Conservation (phyloP, 495 filamentous ascomycete genomes). For the Astrocystis sublimbata region DNA sequence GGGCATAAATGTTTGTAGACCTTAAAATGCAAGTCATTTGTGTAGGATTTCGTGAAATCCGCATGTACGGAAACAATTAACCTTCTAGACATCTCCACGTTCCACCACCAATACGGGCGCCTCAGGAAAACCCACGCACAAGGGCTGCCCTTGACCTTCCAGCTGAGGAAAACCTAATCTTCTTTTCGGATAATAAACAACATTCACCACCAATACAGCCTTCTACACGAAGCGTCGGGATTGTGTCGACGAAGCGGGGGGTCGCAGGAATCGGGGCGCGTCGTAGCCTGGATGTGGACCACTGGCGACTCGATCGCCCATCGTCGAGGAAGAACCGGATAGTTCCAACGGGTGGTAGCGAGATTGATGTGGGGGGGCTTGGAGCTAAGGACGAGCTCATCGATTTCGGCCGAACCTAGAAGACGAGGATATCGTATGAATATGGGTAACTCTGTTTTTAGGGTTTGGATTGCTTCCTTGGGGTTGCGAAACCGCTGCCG, state of each 20-base stretch:
- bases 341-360: slow-evolving; percentile 28
- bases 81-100: slow-evolving; percentile 36
- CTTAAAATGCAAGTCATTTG: slow-evolving; percentile 11
- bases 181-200: slow-evolving; percentile 38
- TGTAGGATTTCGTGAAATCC: slow-evolving; percentile 28
- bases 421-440: slow-evolving; percentile 83
- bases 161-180: slow-evolving; percentile 40
- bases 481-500: slow-evolving; percentile 84
- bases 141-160: slow-evolving; percentile 31
- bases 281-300: slow-evolving; percentile 5
- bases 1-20: slow-evolving; percentile 10
- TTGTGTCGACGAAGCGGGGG: slow-evolving; percentile 19
- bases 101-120: slow-evolving; percentile 23
- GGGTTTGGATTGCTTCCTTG: slow-evolving; percentile 87
- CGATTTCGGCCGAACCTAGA: slow-evolving; percentile 90
- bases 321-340: slow-evolving; percentile 19
- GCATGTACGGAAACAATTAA: slow-evolving; percentile 38
- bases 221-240: slow-evolving; percentile 14
- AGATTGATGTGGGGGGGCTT: slow-evolving; percentile 24
- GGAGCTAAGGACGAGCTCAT: slow-evolving; percentile 55
- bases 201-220: slow-evolving; percentile 26
- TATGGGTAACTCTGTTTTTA: slow-evolving; percentile 70
- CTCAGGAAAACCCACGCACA: slow-evolving; percentile 10
- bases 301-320: slow-evolving; percentile 7
- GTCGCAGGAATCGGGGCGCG: slow-evolving; percentile 17